Evolutionary conservation across 352 stramenopile genomes (phyloP).

Genomic region (Globisporangium iwayamae): DNA sequence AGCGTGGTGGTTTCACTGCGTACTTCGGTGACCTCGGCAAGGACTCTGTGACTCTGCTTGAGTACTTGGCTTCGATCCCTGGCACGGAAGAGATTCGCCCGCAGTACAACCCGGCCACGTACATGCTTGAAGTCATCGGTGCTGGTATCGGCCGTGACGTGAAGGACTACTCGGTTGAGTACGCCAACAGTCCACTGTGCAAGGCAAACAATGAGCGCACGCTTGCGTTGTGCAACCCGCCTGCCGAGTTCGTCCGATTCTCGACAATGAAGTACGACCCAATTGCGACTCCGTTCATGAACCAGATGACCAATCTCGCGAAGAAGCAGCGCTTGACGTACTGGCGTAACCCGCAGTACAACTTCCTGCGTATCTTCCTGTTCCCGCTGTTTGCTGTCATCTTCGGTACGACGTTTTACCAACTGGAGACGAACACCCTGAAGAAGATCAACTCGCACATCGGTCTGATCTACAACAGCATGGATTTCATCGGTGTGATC

Average conservation of each 20-base stretch:
- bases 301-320: slow-evolving; percentile 23
- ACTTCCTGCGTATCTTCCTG: slow-evolving; percentile 56
- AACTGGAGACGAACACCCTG: slow-evolving; percentile 41
- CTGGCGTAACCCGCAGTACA: slow-evolving; percentile 59
- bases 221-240: slow-evolving; percentile 25
- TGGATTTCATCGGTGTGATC: slow-evolving; percentile 64
- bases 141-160: slow-evolving; percentile 27
- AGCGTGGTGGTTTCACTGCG: slow-evolving; percentile 50
- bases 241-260: slow-evolving; percentile 17
- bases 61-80: slow-evolving; percentile 83
- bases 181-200: slow-evolving; percentile 38
- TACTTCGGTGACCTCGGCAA: slow-evolving; percentile 89
- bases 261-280: slow-evolving; percentile 43
- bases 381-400: slow-evolving; percentile 59
- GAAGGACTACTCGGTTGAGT: slow-evolving; percentile 41
- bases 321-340: slow-evolving; percentile 45
- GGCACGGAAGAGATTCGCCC: slow-evolving; percentile 51
- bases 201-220: slow-evolving; percentile 31
- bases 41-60: slow-evolving; percentile 58
- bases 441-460: slow-evolving; percentile 64
- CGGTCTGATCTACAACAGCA: slow-evolving; percentile 68
- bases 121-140: slow-evolving; percentile 76
- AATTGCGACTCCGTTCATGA: slow-evolving; percentile 42
- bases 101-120: slow-evolving; percentile 82
- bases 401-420: slow-evolving; percentile 67